Conservation (phyloP, 805 yeast species). For the Metschnikowia bowlesiae region DNA sequence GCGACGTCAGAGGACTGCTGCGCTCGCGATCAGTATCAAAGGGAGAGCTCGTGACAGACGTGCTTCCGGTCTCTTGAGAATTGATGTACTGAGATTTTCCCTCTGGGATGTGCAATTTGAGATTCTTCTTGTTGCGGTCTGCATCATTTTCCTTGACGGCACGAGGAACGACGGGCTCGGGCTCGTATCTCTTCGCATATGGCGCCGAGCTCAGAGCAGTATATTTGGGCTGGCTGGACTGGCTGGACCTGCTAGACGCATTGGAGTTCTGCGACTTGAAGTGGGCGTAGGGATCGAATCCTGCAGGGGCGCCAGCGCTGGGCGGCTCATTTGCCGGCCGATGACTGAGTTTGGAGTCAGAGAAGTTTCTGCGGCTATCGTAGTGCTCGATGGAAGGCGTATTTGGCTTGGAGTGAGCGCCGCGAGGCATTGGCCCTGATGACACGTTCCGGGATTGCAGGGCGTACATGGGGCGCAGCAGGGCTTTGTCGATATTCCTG, state of each 20-base stretch:
- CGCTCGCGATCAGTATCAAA: neutral
- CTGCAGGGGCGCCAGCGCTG: neutral
- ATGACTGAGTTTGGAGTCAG: neutral
- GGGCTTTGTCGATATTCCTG: neutral
- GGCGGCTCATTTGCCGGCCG: neutral
- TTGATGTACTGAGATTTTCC: conserved; percentile 4
- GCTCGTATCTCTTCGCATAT: conserved; percentile 2
- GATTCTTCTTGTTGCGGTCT: conserved; percentile 13
- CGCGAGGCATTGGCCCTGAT: neutral
- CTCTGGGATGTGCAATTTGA: conserved; percentile 11
- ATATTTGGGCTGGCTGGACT: neutral
- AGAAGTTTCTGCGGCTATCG: neutral
- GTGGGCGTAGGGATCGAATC: neutral
- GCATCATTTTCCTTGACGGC: neutral
- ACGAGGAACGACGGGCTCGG: conserved; percentile 6
- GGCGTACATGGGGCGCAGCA: neutral
- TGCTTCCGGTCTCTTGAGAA: conserved; percentile 2
- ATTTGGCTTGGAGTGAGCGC: neutral
- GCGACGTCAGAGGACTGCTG: conserved; percentile 2
- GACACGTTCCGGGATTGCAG: conserved; percentile 1
- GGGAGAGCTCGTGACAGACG: conserved; percentile 3
- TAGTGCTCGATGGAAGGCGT: neutral
- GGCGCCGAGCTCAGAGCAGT: neutral
- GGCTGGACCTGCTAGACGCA: neutral
- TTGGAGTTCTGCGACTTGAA: neutral